A percentile compares a stretch with the other conserved stretches of the same genome.
Evolutionary conservation across 2,329 filamentous ascomycete species (phyloP).

Genomic region (Pseudocercospora crystallina): DNA sequence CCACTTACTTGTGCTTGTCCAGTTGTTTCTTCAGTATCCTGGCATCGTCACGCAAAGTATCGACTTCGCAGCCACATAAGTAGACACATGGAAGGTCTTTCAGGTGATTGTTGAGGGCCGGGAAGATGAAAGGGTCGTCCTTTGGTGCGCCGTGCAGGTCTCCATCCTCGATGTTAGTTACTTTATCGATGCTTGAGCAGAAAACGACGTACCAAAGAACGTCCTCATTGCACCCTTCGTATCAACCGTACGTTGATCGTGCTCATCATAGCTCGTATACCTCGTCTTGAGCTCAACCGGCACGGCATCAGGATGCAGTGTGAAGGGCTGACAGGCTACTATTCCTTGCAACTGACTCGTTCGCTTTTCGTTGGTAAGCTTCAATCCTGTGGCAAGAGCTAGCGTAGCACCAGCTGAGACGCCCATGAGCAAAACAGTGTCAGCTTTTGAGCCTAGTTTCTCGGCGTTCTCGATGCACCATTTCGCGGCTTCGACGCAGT

Average conservation of each 20-base stretch:
- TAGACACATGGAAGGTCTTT: conserved; percentile 18
- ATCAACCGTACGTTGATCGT: conserved; percentile 14
- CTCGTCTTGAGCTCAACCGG: conserved; percentile 12
- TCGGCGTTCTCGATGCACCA: conserved; percentile 53
- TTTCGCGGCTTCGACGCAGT: conserved; percentile 58
- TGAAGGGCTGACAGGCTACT: conserved; percentile 18
- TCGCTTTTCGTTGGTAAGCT: conserved; percentile 11
- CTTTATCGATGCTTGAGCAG: background rate
- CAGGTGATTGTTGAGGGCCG: conserved; percentile 32
- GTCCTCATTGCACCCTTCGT: conserved; percentile 16
- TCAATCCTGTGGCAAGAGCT: conserved; percentile 14
- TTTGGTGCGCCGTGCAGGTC: conserved; percentile 11
- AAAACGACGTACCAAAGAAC: conserved; percentile 9
- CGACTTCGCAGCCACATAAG: conserved; percentile 14
- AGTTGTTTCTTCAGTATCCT: conserved; percentile 15
- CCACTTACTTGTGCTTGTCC: conserved; percentile 13
- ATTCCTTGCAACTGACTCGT: conserved; percentile 12
- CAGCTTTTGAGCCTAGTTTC: conserved; percentile 8
- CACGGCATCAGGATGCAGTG: conserved; percentile 19
- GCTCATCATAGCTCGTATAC: conserved; percentile 17
- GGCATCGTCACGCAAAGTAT: conserved; percentile 20
- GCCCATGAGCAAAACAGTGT: conserved; percentile 15
- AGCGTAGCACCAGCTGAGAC: conserved; percentile 18
- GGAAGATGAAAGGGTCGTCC: conserved; percentile 18
- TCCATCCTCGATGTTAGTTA: background rate